phyloP scores from a whole-genome alignment of 352 stramenopile species.

The Blastocystis sp. region DNA sequence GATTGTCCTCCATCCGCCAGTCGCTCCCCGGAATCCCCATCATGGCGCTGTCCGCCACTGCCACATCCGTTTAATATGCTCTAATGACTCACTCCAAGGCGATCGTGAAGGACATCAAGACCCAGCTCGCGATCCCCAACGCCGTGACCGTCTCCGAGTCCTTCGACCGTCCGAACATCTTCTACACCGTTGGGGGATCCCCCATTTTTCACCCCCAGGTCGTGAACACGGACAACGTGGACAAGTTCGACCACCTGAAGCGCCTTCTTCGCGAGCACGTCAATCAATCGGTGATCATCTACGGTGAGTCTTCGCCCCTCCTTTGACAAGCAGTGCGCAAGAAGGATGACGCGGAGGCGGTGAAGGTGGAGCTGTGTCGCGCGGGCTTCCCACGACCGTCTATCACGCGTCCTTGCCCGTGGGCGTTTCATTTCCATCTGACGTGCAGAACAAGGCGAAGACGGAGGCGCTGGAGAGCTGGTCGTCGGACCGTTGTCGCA shows the following conservation, averaged over 20 bases:
- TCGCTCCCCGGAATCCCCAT: slow-evolving; percentile 14
- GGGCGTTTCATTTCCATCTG: background rate
- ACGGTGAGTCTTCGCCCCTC: background rate
- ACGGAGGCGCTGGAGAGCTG: slow-evolving; percentile 23
- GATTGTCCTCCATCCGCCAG: background rate
- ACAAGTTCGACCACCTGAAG: slow-evolving; percentile 12
- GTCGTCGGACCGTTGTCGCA: background rate
- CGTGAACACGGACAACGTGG: background rate
- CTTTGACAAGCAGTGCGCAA: slow-evolving; percentile 7
- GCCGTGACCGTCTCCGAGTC: slow-evolving; percentile 36
- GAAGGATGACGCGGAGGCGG: slow-evolving; percentile 18
- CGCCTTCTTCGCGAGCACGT: background rate
- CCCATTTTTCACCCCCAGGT: background rate
- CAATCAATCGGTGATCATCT: slow-evolving; percentile 33
- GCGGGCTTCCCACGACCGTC: background rate
- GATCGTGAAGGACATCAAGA: slow-evolving; percentile 50
- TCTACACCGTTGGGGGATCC: background rate
- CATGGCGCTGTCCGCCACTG: slow-evolving; percentile 61
- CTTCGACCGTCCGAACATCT: slow-evolving; percentile 59
- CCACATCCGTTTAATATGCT: background rate
- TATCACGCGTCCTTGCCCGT: slow-evolving; percentile 37
- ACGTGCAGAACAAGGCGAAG: slow-evolving; percentile 26
- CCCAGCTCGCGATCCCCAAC: background rate
- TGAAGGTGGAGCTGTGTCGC: background rate
- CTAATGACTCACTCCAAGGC: background rate